Evolutionary conservation across 1,284 basidiomycete species (phyloP).

Genomic region (Moesziomyces sp.): DNA sequence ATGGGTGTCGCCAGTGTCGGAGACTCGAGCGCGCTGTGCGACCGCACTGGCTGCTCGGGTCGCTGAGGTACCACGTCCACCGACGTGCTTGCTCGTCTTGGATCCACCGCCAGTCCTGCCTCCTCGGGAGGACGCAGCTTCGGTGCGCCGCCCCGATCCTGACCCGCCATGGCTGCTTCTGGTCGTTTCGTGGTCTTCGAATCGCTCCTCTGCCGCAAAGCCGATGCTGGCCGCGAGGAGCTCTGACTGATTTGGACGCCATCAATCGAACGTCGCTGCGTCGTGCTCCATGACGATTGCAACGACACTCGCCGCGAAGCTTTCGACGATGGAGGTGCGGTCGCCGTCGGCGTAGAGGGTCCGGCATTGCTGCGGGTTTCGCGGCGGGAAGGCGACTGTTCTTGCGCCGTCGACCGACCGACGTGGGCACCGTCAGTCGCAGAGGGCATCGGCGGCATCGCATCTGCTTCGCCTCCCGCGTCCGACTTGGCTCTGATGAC

Average conservation of each 20-base stretch:
- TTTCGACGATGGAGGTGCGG: conserved; percentile 1
- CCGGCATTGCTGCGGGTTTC: not conserved
- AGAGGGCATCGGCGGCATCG: conserved; percentile 21
- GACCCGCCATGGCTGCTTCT: not conserved
- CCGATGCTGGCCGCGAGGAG: not conserved
- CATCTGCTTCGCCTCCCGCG: not conserved
- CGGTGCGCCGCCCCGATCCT: conserved; percentile 7
- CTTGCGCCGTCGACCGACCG: not conserved
- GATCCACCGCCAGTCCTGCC: not conserved
- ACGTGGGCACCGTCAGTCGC: not conserved
- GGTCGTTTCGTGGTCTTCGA: not conserved
- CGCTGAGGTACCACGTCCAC: conserved; percentile 14
- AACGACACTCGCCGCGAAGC: conserved; percentile 14
- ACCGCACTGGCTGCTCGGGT: not conserved
- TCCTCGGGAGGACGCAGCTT: not conserved
- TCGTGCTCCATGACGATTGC: conserved; percentile 8
- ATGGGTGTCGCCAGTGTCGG: conserved; percentile 1
- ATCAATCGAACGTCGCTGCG: conserved; percentile 15
- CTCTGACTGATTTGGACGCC: not conserved
- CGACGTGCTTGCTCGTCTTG: conserved; percentile 16
- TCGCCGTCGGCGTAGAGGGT: not conserved
- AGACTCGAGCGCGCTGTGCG: conserved; percentile 15
- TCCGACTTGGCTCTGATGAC: conserved; percentile 11
- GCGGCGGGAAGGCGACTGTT: not conserved
- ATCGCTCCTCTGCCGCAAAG: not conserved